Conservation (phyloP, 177 flowering plant genomes). For the Vitis hybrid region DNA sequence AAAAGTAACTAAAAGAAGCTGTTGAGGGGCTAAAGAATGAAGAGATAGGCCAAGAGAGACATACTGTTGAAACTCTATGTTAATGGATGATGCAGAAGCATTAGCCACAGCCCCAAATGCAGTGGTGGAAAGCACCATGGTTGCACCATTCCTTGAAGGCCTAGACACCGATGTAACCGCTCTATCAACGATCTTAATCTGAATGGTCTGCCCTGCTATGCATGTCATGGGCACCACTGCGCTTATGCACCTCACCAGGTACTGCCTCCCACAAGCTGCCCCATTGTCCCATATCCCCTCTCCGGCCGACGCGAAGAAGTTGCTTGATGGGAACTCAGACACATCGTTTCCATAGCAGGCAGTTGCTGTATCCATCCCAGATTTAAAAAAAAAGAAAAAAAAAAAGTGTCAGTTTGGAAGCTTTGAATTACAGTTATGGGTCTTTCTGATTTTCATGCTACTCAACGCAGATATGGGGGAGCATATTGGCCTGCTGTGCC, state of each 20-base stretch:
- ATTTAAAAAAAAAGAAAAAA: no score
- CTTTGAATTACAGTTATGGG: no score
- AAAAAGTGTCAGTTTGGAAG: no score
- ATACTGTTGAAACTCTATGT: slow-evolving; percentile 24
- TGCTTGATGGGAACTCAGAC: slow-evolving; percentile 49
- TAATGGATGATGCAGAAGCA: slow-evolving; percentile 12
- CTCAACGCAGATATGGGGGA: slow-evolving; percentile 72
- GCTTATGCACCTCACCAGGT: slow-evolving; percentile 58
- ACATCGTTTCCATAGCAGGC: slow-evolving; percentile 52
- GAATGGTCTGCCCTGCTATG: slow-evolving; percentile 34
- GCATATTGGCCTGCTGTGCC: slow-evolving; percentile 58
- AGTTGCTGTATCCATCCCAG: slow-evolving; percentile 40
- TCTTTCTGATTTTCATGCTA: no score
- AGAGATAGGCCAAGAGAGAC: slow-evolving; percentile 6
- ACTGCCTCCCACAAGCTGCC: slow-evolving; percentile 72
- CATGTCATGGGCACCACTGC: slow-evolving; percentile 34
- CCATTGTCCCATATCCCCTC: slow-evolving; percentile 85
- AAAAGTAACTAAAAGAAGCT: no score
- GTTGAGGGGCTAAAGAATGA: neutral
- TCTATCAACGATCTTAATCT: slow-evolving; percentile 51
- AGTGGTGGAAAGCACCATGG: slow-evolving; percentile 47
- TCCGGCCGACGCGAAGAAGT: slow-evolving; percentile 62
- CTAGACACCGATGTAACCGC: slow-evolving; percentile 31
- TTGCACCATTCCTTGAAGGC: slow-evolving; percentile 34
- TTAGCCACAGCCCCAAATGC: slow-evolving; percentile 51